phyloP scores from a whole-genome alignment of 305 asterid genomes.

The Fraxinus platypoda region DNA sequence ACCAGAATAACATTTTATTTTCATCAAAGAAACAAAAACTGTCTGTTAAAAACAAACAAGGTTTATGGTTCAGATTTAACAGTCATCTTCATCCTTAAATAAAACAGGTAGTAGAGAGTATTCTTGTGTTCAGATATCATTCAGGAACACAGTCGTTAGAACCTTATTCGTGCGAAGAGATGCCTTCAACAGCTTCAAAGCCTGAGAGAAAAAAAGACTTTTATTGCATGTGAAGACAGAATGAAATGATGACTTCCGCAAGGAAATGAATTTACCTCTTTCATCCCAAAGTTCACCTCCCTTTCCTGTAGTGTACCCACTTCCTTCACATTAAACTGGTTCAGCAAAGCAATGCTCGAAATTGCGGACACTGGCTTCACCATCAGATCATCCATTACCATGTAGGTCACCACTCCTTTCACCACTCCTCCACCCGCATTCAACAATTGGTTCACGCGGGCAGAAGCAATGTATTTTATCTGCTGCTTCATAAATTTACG shows the following conservation, averaged over 20 bases:
- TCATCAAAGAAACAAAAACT: too few species aligned
- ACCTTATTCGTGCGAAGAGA: constrained; percentile 22
- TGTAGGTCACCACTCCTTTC: neutral
- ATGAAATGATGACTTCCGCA: too few species aligned
- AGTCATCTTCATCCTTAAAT: neutral
- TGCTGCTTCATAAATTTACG: fast-evolving
- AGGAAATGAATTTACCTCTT: constrained; percentile 22
- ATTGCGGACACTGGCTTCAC: constrained; percentile 34
- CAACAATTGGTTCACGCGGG: neutral
- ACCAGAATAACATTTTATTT: too few species aligned
- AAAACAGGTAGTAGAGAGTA: neutral
- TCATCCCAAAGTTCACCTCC: constrained; percentile 18
- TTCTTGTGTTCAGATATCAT: neutral
- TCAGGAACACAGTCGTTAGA: constrained; percentile 21
- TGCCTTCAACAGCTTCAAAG: constrained; percentile 31
- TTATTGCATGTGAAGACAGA: too few species aligned
- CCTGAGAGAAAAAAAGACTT: constrained; percentile 5
- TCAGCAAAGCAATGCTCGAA: constrained; percentile 22
- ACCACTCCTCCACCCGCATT: neutral
- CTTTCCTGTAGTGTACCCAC: constrained; percentile 20
- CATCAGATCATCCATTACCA: constrained; percentile 32
- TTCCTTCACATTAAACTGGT: constrained; percentile 19
- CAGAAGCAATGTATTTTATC: neutral
- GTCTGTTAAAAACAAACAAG: too few species aligned
- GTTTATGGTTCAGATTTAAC: too few species aligned